phyloP scores from a whole-genome alignment of 495 filamentous ascomycete genomes.

The Penicillium malachiteum region DNA sequence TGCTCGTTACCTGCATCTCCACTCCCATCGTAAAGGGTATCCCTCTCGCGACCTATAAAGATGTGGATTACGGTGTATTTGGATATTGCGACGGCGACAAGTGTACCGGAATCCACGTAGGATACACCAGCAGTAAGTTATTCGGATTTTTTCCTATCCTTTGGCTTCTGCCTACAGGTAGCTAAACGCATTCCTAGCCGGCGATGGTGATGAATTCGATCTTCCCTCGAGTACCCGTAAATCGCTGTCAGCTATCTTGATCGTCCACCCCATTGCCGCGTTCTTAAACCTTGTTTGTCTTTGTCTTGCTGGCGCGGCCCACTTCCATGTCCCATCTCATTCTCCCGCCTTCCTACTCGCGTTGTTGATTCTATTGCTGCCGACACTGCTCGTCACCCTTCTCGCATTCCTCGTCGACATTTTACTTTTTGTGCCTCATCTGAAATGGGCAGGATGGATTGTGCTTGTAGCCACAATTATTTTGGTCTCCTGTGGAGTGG shows the following conservation, averaged over 20 bases:
- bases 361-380: slow-evolving; percentile 79
- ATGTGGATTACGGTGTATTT: slow-evolving; percentile 88
- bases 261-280: slow-evolving; percentile 90
- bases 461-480: slow-evolving; percentile 89
- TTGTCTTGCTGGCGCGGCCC: slow-evolving; percentile 72
- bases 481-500: slow-evolving; percentile 76
- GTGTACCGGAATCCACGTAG: slow-evolving; percentile 76
- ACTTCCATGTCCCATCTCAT: slow-evolving; percentile 89
- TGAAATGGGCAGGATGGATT: slow-evolving; percentile 93
- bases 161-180: slow-evolving; percentile 9
- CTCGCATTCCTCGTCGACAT: slow-evolving; percentile 93
- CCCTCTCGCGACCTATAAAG: slow-evolving; percentile 72
- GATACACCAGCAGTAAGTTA: slow-evolving; percentile 80
- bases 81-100: slow-evolving; percentile 68
- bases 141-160: slow-evolving; percentile 2
- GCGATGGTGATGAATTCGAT: slow-evolving; percentile 60
- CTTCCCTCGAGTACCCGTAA: slow-evolving; percentile 71
- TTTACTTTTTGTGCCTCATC: slow-evolving; percentile 91
- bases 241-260: slow-evolving; percentile 85
- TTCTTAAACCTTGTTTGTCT: slow-evolving; percentile 83
- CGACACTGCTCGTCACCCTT: slow-evolving; percentile 80
- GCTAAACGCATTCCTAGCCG: slow-evolving; percentile 6
- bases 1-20: slow-evolving; percentile 87
- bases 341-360: slow-evolving; percentile 84
- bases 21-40: slow-evolving; percentile 87